phyloP scores from a whole-genome alignment of 192 early-diverging fungal genomes.

The Geranomyces variabilis region DNA sequence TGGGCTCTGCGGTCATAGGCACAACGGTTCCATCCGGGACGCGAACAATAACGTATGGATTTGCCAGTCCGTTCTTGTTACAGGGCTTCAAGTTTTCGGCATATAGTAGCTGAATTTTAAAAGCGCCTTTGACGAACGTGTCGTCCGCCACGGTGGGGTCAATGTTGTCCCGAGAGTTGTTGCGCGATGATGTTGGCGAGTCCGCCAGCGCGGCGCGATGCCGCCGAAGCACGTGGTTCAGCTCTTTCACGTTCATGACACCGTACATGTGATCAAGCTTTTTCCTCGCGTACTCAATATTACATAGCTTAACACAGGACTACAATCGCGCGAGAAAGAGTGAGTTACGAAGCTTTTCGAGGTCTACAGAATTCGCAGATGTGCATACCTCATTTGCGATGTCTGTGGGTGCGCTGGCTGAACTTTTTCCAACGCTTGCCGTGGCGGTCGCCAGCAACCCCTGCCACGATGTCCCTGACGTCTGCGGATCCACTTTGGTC shows the following conservation, averaged over 20 bases:
- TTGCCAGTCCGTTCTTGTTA: constrained; percentile 56
- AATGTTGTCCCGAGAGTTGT: not conserved
- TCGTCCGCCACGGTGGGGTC: constrained; percentile 33
- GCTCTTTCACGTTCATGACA: constrained; percentile 54
- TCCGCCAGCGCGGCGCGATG: constrained; percentile 41
- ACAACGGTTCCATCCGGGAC: constrained; percentile 61
- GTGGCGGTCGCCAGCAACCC: constrained; percentile 38
- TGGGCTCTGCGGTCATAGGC: constrained; percentile 21
- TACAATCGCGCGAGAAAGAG: constrained; percentile 16
- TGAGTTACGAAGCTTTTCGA: not conserved
- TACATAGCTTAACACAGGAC: constrained; percentile 64
- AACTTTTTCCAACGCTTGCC: constrained; percentile 31
- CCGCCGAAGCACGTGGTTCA: constrained; percentile 43
- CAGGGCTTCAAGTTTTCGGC: constrained; percentile 61
- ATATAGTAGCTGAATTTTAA: constrained; percentile 54
- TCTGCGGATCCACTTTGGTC: constrained; percentile 32
- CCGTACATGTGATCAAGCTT: constrained; percentile 59
- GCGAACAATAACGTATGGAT: constrained; percentile 54
- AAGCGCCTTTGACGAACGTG: constrained; percentile 43
- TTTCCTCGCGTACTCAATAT: constrained; percentile 56
- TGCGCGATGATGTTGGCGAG: not conserved
- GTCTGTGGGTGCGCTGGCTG: constrained; percentile 46
- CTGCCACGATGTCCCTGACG: constrained; percentile 29
- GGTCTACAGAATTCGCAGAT: not conserved
- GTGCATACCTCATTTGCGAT: constrained; percentile 52